A percentile compares a stretch with the other conserved stretches of the same genome.
Conservation (phyloP, 371 early-diverging fungal genomes). For the Mortierella sp. region DNA sequence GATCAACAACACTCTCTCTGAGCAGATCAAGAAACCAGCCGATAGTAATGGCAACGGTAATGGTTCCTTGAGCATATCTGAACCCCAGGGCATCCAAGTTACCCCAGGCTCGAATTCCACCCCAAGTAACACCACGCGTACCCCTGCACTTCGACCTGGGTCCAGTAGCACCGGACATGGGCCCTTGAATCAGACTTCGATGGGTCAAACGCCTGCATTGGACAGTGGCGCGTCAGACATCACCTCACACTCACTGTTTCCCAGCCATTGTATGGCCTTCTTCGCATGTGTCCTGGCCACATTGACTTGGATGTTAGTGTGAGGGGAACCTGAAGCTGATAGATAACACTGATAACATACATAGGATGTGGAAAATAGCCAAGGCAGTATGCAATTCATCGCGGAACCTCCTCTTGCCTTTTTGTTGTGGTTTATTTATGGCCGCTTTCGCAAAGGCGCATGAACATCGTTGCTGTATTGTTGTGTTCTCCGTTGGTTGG, state of each 20-base stretch:
- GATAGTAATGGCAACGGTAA: not conserved
- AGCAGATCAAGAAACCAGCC: not conserved
- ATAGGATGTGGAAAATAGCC: too few relatives aligned
- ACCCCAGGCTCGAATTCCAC: not conserved
- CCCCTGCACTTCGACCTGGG: not conserved
- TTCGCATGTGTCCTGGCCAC: constrained; percentile 5
- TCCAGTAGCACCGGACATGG: not conserved
- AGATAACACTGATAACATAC: too few relatives aligned
- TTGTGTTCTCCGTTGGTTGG: too few relatives aligned
- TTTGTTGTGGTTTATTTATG: too few relatives aligned
- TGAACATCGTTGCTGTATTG: too few relatives aligned
- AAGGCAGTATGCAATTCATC: too few relatives aligned
- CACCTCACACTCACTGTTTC: not conserved
- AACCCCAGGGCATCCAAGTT: not conserved
- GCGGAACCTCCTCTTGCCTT: too few relatives aligned
- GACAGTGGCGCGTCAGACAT: constrained; percentile 6
- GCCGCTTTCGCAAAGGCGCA: too few relatives aligned
- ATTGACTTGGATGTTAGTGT: constrained; percentile 16
- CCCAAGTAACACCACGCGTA: not conserved
- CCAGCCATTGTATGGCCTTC: not conserved
- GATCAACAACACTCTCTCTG: constrained; percentile 10
- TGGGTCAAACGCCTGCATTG: not conserved
- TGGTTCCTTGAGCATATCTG: not conserved
- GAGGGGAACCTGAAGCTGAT: not conserved
- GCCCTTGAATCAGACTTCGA: constrained; percentile 8